A percentile compares a stretch with the other conserved stretches of the same genome.
These are phyloP conservation scores for Geranium brycei DNA, from an alignment of 345 rosid species.

Conservation along the genomic window DNA sequence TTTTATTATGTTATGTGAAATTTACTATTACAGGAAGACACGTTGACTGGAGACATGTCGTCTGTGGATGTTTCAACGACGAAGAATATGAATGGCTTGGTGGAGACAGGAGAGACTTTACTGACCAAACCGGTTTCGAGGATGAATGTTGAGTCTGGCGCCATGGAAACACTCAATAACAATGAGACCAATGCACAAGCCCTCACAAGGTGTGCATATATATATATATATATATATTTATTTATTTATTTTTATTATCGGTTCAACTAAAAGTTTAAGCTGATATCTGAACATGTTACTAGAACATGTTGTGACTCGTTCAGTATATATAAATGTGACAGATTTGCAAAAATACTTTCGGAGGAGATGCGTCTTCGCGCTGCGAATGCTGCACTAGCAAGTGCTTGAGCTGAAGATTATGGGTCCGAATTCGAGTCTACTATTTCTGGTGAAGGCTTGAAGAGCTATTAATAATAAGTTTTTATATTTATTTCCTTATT, in stretches of 20 bases:
- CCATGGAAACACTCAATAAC: constrained; percentile 16
- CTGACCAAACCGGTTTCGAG: constrained; percentile 44
- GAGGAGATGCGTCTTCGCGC: constrained; percentile 38
- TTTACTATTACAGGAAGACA: constrained; percentile 42
- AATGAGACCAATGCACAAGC: constrained; percentile 43
- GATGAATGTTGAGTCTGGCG: constrained; percentile 48
- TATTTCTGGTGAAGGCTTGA: no score
- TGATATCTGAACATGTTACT: no score
- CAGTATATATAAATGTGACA: constrained; percentile 5
- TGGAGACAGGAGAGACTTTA: constrained; percentile 40
- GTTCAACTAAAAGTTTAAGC: no score
- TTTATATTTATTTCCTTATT: no score
- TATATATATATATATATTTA: no score
- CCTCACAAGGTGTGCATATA: constrained; percentile 24
- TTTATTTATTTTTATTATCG: no score
- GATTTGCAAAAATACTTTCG: constrained; percentile 55
- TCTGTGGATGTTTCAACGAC: constrained; percentile 53
- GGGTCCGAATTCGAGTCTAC: no score
- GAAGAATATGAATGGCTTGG: constrained; percentile 44
- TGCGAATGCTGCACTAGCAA: background rate
- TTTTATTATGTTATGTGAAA: no score
- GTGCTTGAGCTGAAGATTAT: background rate
- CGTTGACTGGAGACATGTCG: constrained; percentile 35
- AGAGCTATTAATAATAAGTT: no score
- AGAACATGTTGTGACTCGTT: no score